A percentile compares a stretch with the other conserved stretches of the same genome.
phyloP scores from a whole-genome alignment of 2,329 filamentous ascomycete species.

The Grosmannia serpens region DNA sequence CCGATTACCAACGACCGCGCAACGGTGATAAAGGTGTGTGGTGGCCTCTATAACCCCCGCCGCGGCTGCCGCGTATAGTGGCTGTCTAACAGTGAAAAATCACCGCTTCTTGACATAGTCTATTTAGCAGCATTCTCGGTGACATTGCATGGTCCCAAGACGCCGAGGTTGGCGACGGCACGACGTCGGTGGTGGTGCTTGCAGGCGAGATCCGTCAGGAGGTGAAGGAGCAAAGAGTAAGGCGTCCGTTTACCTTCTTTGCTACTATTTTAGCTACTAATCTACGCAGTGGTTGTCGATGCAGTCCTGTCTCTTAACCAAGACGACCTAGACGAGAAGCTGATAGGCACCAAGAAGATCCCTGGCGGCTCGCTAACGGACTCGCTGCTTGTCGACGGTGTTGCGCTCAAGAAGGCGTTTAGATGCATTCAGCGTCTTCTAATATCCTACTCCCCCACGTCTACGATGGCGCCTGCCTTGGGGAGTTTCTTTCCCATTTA shows the following conservation, averaged over 20 bases:
- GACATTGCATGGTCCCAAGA: slow-evolving; percentile 98
- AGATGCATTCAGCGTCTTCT: too few relatives aligned
- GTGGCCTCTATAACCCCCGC: background rate
- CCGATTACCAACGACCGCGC: slow-evolving; percentile 99
- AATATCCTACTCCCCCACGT: too few relatives aligned
- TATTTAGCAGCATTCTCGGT: slow-evolving; percentile 94
- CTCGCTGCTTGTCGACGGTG: slow-evolving; percentile 92
- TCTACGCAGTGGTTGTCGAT: slow-evolving; percentile 71
- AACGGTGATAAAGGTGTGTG: slow-evolving; percentile 88
- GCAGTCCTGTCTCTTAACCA: slow-evolving; percentile 92
- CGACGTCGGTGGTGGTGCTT: slow-evolving; percentile 91
- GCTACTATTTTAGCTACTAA: slow-evolving; percentile 21
- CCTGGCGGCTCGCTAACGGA: slow-evolving; percentile 93
- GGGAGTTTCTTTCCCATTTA: too few relatives aligned
- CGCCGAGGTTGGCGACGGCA: slow-evolving; percentile 95
- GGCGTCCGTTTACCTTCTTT: slow-evolving; percentile 15
- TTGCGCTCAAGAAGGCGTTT: slow-evolving; percentile 99
- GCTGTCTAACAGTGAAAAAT: slow-evolving; percentile 1
- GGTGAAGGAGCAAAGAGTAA: slow-evolving; percentile 85
- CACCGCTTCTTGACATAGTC: slow-evolving; percentile 88
- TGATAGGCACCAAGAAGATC: slow-evolving; percentile 98
- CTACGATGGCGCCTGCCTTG: too few relatives aligned
- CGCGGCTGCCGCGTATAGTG: background rate
- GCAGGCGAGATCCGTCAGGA: slow-evolving; percentile 98
- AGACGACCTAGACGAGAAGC: slow-evolving; percentile 91